A percentile compares a stretch with the other conserved stretches of the same genome.
Conservation (phyloP, 2,329 filamentous ascomycete species). For the Colletotrichum sp. region DNA sequence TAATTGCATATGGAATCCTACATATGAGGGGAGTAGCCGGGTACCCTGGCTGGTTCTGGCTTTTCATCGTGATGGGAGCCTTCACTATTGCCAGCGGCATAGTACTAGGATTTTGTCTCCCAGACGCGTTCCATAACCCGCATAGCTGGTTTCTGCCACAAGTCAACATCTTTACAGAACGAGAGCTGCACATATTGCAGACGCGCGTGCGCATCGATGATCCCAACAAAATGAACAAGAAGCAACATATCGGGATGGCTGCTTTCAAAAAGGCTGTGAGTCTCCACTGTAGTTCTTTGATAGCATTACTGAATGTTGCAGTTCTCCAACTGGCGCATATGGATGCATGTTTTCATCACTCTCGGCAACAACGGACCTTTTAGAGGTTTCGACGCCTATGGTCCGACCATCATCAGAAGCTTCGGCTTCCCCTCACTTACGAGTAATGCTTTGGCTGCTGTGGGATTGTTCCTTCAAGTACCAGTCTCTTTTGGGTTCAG, state of each 20-base stretch:
- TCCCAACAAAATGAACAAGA: conserved; percentile 52
- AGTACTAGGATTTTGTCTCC: conserved; percentile 46
- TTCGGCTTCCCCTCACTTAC: conserved; percentile 55
- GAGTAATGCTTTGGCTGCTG: conserved; percentile 59
- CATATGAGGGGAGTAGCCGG: conserved; percentile 53
- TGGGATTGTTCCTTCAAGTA: conserved; percentile 58
- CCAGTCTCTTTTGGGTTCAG: conserved; percentile 57
- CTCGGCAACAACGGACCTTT: conserved; percentile 53
- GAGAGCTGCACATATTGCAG: conserved; percentile 46
- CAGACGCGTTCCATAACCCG: conserved; percentile 49
- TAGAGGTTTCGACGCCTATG: conserved; percentile 55
- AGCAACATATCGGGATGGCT: conserved; percentile 46
- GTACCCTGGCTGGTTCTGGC: conserved; percentile 61
- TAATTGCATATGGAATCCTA: conserved; percentile 52
- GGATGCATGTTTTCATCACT: conserved; percentile 56
- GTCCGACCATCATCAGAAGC: conserved; percentile 56
- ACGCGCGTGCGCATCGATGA: conserved; percentile 47
- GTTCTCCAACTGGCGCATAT: conserved; percentile 57
- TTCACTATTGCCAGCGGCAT: conserved; percentile 54
- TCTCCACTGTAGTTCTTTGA: neutral
- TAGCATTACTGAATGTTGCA: conserved; percentile 5
- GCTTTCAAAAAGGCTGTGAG: conserved; percentile 50
- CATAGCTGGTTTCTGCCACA: conserved; percentile 44
- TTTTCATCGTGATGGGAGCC: conserved; percentile 57
- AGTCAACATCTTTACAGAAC: conserved; percentile 38